Base-by-base conservation (phyloP, 2,329 filamentous ascomycete species). In the Paecilomyces sp. region DNA sequence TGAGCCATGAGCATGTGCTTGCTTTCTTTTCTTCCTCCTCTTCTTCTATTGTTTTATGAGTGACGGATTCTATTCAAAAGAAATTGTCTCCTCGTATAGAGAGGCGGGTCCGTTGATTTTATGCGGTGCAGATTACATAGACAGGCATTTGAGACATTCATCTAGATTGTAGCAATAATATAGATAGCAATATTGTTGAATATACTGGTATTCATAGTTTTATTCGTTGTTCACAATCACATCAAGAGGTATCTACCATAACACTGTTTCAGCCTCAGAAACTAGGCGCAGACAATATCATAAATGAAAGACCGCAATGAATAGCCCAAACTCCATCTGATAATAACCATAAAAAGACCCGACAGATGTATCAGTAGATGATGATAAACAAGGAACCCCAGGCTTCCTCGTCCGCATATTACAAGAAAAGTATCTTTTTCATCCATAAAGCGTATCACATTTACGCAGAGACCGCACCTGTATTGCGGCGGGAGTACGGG, bases 401-500 rank as follows among this genome's bases (percentile, higher is more conserved):
- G 12, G 28, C 13, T 30, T 30, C 51, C 22, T 18, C 51, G 25
- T 53, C 22, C 9, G 22, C 28, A 25, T 33, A 53, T 53, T 25
- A 53, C 22, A 30, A 53, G 51, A 53, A 53, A 25, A 53, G 3
- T 13, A 25, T 28, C 11, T 24, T 9, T 30, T 47, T 47, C 15
- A 47, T 47, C n/a, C 41, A 47, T 22, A 18, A 15, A 41, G n/a
- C 41, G 51, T 25, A 22, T 53, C 28, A 30, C 51, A n/a, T 28
- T 36, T 33, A 55, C 24, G 55, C 60, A 31, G 61, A 57, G n/a
- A 61, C 57, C 25, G 59, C 59, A 47, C 61, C 59, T 15, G 61
- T 28, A 41, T 61, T 58, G 54, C 69, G 63, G 7, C 63, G 63
- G 47, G 66, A 57, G 58, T 68, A 67, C n/a, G 70, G 71, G 57